Conservation (phyloP, 2,329 filamentous ascomycete species). For the Xylariomycetidae sp. region DNA sequence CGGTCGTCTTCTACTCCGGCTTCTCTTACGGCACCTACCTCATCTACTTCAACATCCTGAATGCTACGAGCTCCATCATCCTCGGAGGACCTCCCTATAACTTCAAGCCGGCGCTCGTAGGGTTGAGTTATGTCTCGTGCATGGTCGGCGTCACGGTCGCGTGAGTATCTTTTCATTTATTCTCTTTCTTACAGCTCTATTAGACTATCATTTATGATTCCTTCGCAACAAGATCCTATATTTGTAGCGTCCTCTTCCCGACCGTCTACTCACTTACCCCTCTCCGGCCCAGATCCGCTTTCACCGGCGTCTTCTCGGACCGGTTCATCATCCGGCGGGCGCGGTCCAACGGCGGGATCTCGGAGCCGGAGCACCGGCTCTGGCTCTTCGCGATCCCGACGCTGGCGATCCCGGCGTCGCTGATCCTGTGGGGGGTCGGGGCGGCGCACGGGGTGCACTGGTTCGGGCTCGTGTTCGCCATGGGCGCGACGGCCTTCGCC, state of each 20-base stretch:
- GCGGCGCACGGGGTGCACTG: slow-evolving; percentile 34
- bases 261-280: too few species aligned
- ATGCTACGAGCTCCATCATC: slow-evolving; percentile 37
- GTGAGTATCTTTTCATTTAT: slow-evolving; percentile 10
- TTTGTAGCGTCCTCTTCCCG: too few species aligned
- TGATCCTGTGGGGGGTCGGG: slow-evolving; percentile 27
- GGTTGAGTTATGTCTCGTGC: slow-evolving; percentile 33
- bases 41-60: slow-evolving; percentile 40
- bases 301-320: slow-evolving; percentile 33
- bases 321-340: slow-evolving; percentile 33
- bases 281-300: slow-evolving; percentile 9
- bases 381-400: slow-evolving; percentile 33
- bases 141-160: slow-evolving; percentile 29
- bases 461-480: slow-evolving; percentile 37
- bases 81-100: slow-evolving; percentile 33
- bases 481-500: slow-evolving; percentile 30
- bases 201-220: too few species aligned
- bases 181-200: too few species aligned
- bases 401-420: slow-evolving; percentile 19
- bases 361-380: slow-evolving; percentile 36
- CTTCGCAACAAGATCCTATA: too few species aligned
- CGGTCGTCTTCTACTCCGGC: slow-evolving; percentile 37
- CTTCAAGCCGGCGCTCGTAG: slow-evolving; percentile 34
- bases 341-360: slow-evolving; percentile 35
- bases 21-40: slow-evolving; percentile 39